Conservation (phyloP, 169 alveolate genomes). For the Cryptosporidium parvum region DNA sequence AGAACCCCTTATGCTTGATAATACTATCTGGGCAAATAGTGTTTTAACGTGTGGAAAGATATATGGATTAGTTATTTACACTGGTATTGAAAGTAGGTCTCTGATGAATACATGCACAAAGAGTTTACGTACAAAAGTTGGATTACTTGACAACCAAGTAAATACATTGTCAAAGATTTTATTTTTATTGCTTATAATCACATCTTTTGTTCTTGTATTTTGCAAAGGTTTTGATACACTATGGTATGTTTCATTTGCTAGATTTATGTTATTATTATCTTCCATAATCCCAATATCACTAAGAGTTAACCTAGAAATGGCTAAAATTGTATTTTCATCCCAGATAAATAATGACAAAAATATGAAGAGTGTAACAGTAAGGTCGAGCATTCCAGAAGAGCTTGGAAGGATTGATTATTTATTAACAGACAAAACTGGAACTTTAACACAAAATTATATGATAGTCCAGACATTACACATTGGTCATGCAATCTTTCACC, state of each 20-base stretch:
- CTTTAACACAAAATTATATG: conserved; percentile 98
- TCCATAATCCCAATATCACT: conserved; percentile 96
- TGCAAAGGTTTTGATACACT: conserved; percentile 82
- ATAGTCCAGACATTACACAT: conserved; percentile 86
- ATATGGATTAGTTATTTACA: conserved; percentile 92
- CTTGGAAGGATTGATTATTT: conserved; percentile 96
- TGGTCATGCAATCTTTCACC: conserved; percentile 59
- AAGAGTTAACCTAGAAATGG: conserved; percentile 96
- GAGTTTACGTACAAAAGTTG: conserved; percentile 77
- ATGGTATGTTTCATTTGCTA: conserved; percentile 81
- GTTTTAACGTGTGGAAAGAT: conserved; percentile 94
- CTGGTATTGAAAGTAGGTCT: conserved; percentile 94
- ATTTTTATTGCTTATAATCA: conserved; percentile 80
- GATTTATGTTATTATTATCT: conserved; percentile 93
- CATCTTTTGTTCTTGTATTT: conserved; percentile 79
- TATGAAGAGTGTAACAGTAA: conserved; percentile 93
- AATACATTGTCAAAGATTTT: conserved; percentile 81
- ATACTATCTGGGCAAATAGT: conserved; percentile 96
- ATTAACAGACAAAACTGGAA: conserved; percentile 98
- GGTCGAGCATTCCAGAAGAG: conserved; percentile 95
- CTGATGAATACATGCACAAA: conserved; percentile 83
- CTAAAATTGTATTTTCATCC: conserved; percentile 92
- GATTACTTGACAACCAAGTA: conserved; percentile 84
- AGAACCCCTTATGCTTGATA: conserved; percentile 82
- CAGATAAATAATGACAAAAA: conserved; percentile 90